Percentiles rank a stretch among this genome's conserved stretches.
Evolutionary conservation across 2,329 filamentous ascomycete genomes (phyloP).

Genomic region (Fusarium brevicatenulatum): DNA sequence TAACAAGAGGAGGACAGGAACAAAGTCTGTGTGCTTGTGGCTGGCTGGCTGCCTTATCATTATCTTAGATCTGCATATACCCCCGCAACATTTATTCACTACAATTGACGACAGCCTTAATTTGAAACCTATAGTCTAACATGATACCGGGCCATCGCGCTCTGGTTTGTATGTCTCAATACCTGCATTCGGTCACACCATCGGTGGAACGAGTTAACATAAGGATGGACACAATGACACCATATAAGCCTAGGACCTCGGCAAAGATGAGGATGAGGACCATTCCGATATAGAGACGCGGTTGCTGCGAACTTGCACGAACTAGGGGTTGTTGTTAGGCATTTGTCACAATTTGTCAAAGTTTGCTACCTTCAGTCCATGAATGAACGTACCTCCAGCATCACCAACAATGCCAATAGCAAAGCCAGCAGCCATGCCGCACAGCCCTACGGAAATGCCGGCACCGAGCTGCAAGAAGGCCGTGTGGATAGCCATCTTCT

Average conservation of each 20-base stretch:
- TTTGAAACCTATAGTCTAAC: not conserved
- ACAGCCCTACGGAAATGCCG: slow-evolving; percentile 56
- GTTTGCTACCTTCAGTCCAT: not conserved
- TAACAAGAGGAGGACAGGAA: slow-evolving; percentile 48
- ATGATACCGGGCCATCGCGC: not conserved
- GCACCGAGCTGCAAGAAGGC: slow-evolving; percentile 58
- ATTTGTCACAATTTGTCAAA: not conserved
- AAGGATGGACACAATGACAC: slow-evolving; percentile 59
- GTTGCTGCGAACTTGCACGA: slow-evolving; percentile 59
- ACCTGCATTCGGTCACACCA: slow-evolving; percentile 52
- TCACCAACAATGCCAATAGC: slow-evolving; percentile 60
- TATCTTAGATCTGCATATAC: slow-evolving; percentile 45
- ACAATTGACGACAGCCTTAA: slow-evolving; percentile 6
- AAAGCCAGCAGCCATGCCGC: slow-evolving; percentile 58
- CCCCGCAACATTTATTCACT: slow-evolving; percentile 34
- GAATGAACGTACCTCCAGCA: slow-evolving; percentile 50
- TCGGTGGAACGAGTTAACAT: slow-evolving; percentile 57
- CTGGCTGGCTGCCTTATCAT: slow-evolving; percentile 24
- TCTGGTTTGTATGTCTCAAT: slow-evolving; percentile 33
- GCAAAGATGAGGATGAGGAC: slow-evolving; percentile 60
- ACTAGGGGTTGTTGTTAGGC: slow-evolving; percentile 45
- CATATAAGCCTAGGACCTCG: slow-evolving; percentile 58
- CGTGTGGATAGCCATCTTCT: slow-evolving; percentile 56
- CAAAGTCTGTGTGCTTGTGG: slow-evolving; percentile 23
- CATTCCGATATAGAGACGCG: slow-evolving; percentile 58